phyloP scores from a whole-genome alignment of 2,329 filamentous ascomycete genomes.

The Bipolaris cookei region DNA sequence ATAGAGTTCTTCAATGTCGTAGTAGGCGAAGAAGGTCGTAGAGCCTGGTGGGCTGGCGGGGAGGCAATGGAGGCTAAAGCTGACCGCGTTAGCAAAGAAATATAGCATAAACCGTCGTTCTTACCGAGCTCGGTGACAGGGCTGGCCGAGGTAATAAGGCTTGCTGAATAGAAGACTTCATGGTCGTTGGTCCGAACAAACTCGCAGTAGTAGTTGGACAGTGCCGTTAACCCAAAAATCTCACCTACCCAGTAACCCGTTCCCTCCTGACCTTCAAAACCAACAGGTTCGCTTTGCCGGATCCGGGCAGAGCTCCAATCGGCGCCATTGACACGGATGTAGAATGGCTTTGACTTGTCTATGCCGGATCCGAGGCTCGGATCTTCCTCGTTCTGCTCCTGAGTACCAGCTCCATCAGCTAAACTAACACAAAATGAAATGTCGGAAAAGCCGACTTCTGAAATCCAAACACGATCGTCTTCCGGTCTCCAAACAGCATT shows the following conservation, averaged over 20 bases:
- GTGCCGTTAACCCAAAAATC: conserved; percentile 70
- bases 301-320: conserved; percentile 81
- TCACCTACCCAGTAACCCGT: conserved; percentile 71
- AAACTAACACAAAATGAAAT: conserved; percentile 76
- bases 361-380: conserved; percentile 58
- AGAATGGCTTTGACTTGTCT: conserved; percentile 76
- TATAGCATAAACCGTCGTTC: conserved; percentile 18
- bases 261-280: conserved; percentile 54
- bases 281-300: conserved; percentile 56
- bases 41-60: conserved; percentile 64
- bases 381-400: conserved; percentile 45
- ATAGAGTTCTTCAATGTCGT: conserved; percentile 80
- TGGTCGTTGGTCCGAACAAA: conserved; percentile 73
- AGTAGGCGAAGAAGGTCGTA: conserved; percentile 76
- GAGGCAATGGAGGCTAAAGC: conserved; percentile 43
- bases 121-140: conserved; percentile 65
- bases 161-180: conserved; percentile 72
- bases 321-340: conserved; percentile 78
- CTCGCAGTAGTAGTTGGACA: conserved; percentile 79
- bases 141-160: conserved; percentile 69
- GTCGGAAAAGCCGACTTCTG: conserved; percentile 78
- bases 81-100: conserved; percentile 15
- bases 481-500: conserved; percentile 74
- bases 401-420: conserved; percentile 58
- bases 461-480: conserved; percentile 79